Base-by-base conservation (phyloP, 2,329 filamentous ascomycete species). In the Talaromyces marneffei region DNA sequence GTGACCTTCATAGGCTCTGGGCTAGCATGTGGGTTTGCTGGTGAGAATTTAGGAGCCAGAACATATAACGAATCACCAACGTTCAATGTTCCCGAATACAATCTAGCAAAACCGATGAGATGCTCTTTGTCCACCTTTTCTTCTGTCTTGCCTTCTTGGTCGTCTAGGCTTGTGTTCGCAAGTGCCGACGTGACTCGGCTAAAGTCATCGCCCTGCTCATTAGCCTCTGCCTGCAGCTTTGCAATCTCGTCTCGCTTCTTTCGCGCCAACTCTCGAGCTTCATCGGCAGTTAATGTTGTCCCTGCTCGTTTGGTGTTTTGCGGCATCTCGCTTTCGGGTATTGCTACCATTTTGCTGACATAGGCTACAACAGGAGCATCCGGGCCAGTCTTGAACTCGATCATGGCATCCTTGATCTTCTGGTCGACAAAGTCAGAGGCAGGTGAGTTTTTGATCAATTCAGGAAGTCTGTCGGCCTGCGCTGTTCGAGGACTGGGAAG, bases 341-440 rank as follows among this genome's bases (percentile, higher is more conserved):
- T 83, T 0, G 94, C 94, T 1, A 97, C 90, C 92, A 99, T 97
- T 74, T 99, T 99, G 77, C 93, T 97, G 63, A 99, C 90, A 66
- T 96, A 99, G 8, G 91, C 93, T 1, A 99, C 91, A 0, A 96
- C 86, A 0, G 93, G 92, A 61, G 89, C 88, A 0, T 86, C 82
- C 40, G 84, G 81, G 0, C 81, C 82, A 3, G 85, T 85, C 69
- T 89, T 90, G 71, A 96, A 97, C 0, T 86, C 82, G 1, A 89
- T 77, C 87, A 97, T 93, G 4, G 93, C 91, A n/a, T 89, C 81
- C 67, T 86, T 88, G 59, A 97, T 78, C 6, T 80, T 78, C 1
- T 83, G 77, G 58, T 90, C 86, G 50, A 97, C 86, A 67, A 85
- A 81, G 2, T 85, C 83, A 2, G 87, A 82, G 0, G 91, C 93